Percentiles rank a stretch among this genome's conserved stretches.
Conservation (phyloP, 352 stramenopile species). For the Thraustochytrium sp. region DNA sequence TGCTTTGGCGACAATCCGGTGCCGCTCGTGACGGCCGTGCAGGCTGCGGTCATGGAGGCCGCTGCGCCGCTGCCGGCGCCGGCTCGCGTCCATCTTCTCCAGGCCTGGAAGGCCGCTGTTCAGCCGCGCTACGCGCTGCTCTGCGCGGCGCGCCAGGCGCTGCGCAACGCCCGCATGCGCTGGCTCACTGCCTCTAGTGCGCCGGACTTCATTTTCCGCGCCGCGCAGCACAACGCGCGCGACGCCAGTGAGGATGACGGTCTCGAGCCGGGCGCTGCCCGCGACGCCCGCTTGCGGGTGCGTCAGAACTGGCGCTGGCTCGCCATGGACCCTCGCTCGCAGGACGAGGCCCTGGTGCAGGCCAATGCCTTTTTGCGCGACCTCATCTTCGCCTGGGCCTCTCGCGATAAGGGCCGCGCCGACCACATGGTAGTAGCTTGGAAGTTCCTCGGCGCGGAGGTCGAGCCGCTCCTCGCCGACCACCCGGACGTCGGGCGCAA, state of each 20-base stretch:
- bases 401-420: neutral
- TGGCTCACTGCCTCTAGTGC: neutral
- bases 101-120: neutral
- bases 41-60: neutral
- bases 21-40: neutral
- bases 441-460: neutral
- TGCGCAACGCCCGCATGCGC: neutral
- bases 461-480: neutral
- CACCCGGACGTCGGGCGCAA: neutral
- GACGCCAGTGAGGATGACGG: neutral
- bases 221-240: neutral
- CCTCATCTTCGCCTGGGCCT: neutral
- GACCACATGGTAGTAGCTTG: neutral
- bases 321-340: neutral
- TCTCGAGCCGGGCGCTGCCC: neutral
- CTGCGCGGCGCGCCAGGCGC: neutral
- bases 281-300: neutral
- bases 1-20: neutral
- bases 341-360: neutral
- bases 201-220: neutral
- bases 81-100: neutral
- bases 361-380: neutral
- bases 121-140: neutral
- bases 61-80: neutral
- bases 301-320: neutral